Percentiles rank a stretch among this genome's conserved stretches.
Conservation (phyloP, 345 rosid species). For the Corchorus olitorius region DNA sequence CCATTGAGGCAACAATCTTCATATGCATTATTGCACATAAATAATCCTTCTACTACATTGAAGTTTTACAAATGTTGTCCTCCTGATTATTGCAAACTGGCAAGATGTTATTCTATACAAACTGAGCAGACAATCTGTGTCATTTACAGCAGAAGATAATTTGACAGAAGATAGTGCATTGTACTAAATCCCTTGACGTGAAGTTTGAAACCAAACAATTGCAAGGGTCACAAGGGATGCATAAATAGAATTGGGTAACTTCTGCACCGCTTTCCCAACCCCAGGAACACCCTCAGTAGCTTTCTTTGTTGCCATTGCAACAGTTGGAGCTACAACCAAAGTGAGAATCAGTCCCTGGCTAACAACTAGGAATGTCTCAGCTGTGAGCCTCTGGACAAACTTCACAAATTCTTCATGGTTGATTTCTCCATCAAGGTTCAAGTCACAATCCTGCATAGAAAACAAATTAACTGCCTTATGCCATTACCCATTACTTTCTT, state of each 20-base stretch:
- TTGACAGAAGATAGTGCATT: background rate
- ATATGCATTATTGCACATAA: background rate
- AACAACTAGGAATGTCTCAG: constrained; percentile 62
- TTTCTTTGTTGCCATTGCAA: constrained; percentile 81
- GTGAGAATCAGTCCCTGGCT: constrained; percentile 83
- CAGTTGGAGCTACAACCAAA: constrained; percentile 84
- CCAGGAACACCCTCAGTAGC: constrained; percentile 90
- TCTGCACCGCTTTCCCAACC: constrained; percentile 81
- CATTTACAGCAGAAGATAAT: background rate
- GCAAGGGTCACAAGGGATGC: constrained; percentile 88
- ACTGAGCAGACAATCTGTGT: background rate
- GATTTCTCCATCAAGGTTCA: constrained; percentile 78
- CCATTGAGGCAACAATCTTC: background rate
- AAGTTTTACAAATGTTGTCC: background rate
- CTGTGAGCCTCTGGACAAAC: constrained; percentile 57
- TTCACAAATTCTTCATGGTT: constrained; percentile 75
- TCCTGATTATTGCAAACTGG: constrained; percentile 18
- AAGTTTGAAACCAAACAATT: constrained; percentile 57
- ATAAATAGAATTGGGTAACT: constrained; percentile 72
- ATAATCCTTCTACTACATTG: background rate
- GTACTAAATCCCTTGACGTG: constrained; percentile 30
- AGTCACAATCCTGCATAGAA: constrained; percentile 56
- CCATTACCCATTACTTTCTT: background rate
- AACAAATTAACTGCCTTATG: background rate
- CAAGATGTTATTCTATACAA: background rate